Evolutionary conservation across 1,284 basidiomycete species (phyloP).

Genomic region (Malassezia vespertilionis): DNA sequence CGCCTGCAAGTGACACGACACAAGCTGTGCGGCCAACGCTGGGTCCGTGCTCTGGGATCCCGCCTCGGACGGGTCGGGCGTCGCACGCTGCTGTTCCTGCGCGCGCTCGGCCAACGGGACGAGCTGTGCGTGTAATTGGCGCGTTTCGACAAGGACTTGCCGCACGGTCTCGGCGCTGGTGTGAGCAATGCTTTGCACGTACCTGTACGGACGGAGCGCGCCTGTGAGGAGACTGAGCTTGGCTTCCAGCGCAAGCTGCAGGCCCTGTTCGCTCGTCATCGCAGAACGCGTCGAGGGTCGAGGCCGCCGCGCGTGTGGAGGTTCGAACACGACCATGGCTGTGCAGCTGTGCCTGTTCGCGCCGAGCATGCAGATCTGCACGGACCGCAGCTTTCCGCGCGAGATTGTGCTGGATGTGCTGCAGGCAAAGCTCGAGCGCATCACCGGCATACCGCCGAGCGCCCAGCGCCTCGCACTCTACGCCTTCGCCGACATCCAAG

Average conservation of each 20-base stretch:
- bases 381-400: not conserved
- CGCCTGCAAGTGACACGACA: constrained; percentile 76
- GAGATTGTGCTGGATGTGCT: not conserved
- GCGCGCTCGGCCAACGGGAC: constrained; percentile 51
- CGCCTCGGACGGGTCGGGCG: constrained; percentile 17
- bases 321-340: not conserved
- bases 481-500: not conserved
- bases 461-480: constrained; percentile 6
- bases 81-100: constrained; percentile 46
- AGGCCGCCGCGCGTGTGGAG: not conserved
- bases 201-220: constrained; percentile 78
- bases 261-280: constrained; percentile 66
- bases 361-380: constrained; percentile 3
- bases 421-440: constrained; percentile 1
- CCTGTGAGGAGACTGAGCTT: constrained; percentile 70
- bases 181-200: constrained; percentile 10
- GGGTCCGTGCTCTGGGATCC: constrained; percentile 25
- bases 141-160: constrained; percentile 75
- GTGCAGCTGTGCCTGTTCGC: constrained; percentile 9
- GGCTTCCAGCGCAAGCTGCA: constrained; percentile 74
- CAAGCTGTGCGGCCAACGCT: constrained; percentile 58
- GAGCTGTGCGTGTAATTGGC: constrained; percentile 59
- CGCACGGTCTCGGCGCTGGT: constrained; percentile 64
- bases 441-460: constrained; percentile 11
- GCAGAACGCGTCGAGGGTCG: not conserved